Evolutionary conservation across 73 alveolate species (phyloP), one percentile per base, ranked within the genome.

Genomic region (Symbiodinium natans): DNA sequence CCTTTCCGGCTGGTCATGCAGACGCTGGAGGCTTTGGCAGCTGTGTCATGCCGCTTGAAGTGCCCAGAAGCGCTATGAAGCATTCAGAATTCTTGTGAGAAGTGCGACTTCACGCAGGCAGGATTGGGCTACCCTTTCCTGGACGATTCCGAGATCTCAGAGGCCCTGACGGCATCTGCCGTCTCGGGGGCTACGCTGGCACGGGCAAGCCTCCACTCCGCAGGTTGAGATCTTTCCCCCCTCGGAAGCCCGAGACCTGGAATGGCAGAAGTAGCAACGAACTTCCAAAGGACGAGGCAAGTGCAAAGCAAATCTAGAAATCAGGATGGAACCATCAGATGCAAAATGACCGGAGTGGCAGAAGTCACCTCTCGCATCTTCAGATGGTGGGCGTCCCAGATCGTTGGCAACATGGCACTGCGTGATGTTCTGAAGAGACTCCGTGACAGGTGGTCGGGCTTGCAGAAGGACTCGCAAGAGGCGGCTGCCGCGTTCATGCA

Each of bases 291-390:
- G n/a, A n/a, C n/a, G n/a, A n/a, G n/a, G n/a, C n/a, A n/a, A n/a
- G n/a, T n/a, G n/a, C n/a, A n/a, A n/a, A n/a, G n/a, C n/a, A n/a
- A n/a, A n/a, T n/a, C 59, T 19, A 21, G 38, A 27, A 31, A 6
- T 27, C 86, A 88, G 95, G 95, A 88, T 39, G 95, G 95, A 71
- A 40, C 95, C 23, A 82, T 88, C 59, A 56, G 95, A 17, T 88
- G 95, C 95, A 88, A 88, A 75, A 56, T 88, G 95, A 59, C 85
- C 8, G 95, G 95, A 21, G 74, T 63, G 85, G 95, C 86, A 59
- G 95, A 88, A 29, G 95, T 88, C 86, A 88, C 95, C 19, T 88
- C 95, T 88, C 95, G 95, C 71, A 88, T 88, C 40, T 88, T 88
- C 80, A 39, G 95, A 41, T 88, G 95, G 95, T 54, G 31, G 10